Evolutionary conservation across 2,329 filamentous ascomycete genomes (phyloP).

Genomic region (Trichophyton benhamiae): DNA sequence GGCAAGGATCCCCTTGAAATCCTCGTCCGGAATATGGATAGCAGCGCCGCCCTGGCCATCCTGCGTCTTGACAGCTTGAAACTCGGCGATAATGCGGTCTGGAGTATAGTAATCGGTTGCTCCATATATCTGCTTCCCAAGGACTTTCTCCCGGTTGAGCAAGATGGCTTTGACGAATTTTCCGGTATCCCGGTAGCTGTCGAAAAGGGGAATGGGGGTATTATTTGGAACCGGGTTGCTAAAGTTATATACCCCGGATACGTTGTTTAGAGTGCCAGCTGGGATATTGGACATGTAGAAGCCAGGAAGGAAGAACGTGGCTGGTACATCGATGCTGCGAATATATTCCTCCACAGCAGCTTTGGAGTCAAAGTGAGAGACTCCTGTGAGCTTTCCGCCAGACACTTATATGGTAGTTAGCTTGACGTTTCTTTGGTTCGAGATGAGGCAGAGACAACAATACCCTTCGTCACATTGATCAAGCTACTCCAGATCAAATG

Average conservation of each 20-base stretch:
- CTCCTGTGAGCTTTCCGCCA: constrained; percentile 23
- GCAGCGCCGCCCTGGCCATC: constrained; percentile 22
- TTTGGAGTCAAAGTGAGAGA: constrained; percentile 34
- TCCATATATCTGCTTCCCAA: constrained; percentile 35
- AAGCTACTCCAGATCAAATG: constrained; percentile 1
- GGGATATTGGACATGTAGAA: constrained; percentile 35
- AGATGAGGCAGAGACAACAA: background rate
- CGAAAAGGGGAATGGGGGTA: constrained; percentile 34
- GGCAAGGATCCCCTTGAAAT: constrained; percentile 20
- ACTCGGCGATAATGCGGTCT: constrained; percentile 29
- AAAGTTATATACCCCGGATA: constrained; percentile 21
- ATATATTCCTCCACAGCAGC: constrained; percentile 30
- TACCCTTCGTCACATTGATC: background rate
- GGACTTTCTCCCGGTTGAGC: constrained; percentile 32
- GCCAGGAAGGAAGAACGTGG: constrained; percentile 32
- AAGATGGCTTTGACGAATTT: constrained; percentile 27
- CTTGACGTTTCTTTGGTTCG: background rate
- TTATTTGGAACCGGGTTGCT: constrained; percentile 18
- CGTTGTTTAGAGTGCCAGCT: constrained; percentile 21
- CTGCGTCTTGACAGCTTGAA: constrained; percentile 30
- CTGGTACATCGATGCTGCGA: constrained; percentile 22
- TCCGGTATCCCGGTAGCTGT: constrained; percentile 35
- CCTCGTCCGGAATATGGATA: constrained; percentile 16
- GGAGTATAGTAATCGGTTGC: constrained; percentile 32
- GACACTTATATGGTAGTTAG: constrained; percentile 20